Evolutionary conservation across 768 basidiomycete species (phyloP), one percentile per base, ranked within the genome.

Genomic region (Kwoniella heveanensis): DNA sequence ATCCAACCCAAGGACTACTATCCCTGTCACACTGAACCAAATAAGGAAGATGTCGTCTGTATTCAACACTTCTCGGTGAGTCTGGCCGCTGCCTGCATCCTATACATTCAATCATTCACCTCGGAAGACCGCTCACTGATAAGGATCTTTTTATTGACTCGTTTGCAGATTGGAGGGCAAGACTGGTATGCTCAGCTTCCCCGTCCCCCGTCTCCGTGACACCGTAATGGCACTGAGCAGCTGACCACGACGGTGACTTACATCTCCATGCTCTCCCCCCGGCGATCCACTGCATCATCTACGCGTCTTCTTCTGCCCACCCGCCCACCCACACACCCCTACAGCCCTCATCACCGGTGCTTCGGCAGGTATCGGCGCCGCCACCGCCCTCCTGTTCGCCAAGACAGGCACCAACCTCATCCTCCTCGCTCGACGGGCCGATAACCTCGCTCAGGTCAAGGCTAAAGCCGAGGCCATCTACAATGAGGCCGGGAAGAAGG

Each of bases 331-430:
- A 46, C 21, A 3, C 22, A 21, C 22, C 44, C 30, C 27, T 26
- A 91, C 88, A 32, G 89, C 92, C 62, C 85, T 95, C 54, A 85
- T 95, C 65, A 95, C 92, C 27, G 92, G 92, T 22, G 92, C 92
- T 3, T 90, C 89, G 77, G 86, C 88, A 47, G 92, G 92, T 48
- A 95, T 95, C 67, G 92, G 92, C 60, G 89, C 91, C 19, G 60
- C 67, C 76, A 93, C 92, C 2, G 92, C 93, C 36, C 72, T 92
- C 50, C 85, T 96, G 52, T 96, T 95, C 67, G 92, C 93, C 46
- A 92, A 92, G 88, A 91, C 87, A 47, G 93, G 93, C 47, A 87
- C 91, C 27, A 94, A 95, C 74, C 81, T 95, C 47, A 89, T 95
- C 72, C 85, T 95, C 47, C 82, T 90, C 17, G 92, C 92, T 52